A percentile compares a stretch with the other conserved stretches of the same genome.
Evolutionary conservation across 176 grass and related monocot species (phyloP).

Genomic region (Oryza longistaminata): DNA sequence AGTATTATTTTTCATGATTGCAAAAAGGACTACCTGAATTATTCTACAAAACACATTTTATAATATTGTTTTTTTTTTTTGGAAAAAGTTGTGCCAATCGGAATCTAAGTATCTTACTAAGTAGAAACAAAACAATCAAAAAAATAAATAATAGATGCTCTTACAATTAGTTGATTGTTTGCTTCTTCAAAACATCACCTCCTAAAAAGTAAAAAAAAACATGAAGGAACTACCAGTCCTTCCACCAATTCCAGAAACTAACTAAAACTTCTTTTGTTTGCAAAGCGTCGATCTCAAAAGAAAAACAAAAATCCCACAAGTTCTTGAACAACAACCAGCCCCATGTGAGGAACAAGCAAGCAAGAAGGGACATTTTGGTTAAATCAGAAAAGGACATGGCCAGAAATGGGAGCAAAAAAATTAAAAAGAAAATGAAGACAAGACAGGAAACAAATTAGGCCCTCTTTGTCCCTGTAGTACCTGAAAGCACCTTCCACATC

Average conservation of each 20-base stretch:
- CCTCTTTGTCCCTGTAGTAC: conserved; percentile 24
- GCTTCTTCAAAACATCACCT: not conserved
- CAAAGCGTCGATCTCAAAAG: not conserved
- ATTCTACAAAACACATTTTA: no score
- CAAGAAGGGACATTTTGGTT: conserved; percentile 8
- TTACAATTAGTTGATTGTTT: conserved; percentile 3
- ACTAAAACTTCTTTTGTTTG: no score
- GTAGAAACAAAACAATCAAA: not conserved
- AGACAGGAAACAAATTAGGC: not conserved
- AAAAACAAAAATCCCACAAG: no score
- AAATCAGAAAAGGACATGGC: not conserved
- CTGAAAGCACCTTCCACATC: conserved; percentile 78
- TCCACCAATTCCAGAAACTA: not conserved
- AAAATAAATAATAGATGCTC: not conserved
- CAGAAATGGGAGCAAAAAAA: not conserved
- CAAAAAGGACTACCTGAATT: no score
- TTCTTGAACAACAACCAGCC: not conserved
- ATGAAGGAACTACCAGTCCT: not conserved
- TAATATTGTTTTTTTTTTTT: no score
- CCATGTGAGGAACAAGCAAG: not conserved
- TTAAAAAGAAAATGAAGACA: not conserved
- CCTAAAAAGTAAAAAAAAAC: not conserved
- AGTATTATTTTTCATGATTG: no score
- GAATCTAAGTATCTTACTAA: no score
- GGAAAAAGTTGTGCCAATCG: no score